These are phyloP conservation scores for Medicago arabica DNA, from an alignment of 306 rosid genomes.

Conservation along the genomic window DNA sequence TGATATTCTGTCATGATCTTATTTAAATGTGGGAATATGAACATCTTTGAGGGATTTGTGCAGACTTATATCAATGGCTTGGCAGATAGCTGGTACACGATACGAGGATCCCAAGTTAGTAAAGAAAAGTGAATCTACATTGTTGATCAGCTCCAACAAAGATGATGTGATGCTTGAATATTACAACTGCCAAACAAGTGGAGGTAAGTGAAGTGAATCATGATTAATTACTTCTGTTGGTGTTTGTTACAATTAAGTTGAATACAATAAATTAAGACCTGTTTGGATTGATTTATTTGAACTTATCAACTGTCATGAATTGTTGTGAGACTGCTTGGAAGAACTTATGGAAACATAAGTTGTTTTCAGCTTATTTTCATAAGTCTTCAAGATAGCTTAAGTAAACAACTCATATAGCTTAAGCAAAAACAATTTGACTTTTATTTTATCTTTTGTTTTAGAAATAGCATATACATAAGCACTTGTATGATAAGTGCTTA, in stretches of 20 bases:
- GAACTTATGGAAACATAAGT: background rate
- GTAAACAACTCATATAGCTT: background rate
- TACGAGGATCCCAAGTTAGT: conserved; percentile 73
- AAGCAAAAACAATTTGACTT: background rate
- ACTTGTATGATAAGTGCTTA: background rate
- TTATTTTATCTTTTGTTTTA: background rate
- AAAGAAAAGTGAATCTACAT: conserved; percentile 62
- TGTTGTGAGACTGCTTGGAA: background rate
- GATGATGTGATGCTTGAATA: conserved; percentile 57
- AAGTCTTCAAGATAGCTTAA: background rate
- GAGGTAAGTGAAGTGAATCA: conserved; percentile 57
- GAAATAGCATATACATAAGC: background rate
- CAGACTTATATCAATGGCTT: conserved; percentile 81
- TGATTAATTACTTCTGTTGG: conserved; percentile 31
- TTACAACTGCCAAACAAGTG: conserved; percentile 72
- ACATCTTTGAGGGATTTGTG: conserved; percentile 44
- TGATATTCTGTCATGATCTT: conserved; percentile 10
- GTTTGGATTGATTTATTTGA: background rate
- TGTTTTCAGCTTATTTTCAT: background rate
- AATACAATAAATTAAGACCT: background rate
- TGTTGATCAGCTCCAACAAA: conserved; percentile 46
- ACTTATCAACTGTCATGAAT: background rate
- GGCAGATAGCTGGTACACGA: conserved; percentile 87
- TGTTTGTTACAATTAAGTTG: conserved; percentile 30
- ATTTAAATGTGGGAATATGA: conserved; percentile 34